Conservation (phyloP, 2,329 filamentous ascomycete species). For the Zymoseptoria tritici region DNA sequence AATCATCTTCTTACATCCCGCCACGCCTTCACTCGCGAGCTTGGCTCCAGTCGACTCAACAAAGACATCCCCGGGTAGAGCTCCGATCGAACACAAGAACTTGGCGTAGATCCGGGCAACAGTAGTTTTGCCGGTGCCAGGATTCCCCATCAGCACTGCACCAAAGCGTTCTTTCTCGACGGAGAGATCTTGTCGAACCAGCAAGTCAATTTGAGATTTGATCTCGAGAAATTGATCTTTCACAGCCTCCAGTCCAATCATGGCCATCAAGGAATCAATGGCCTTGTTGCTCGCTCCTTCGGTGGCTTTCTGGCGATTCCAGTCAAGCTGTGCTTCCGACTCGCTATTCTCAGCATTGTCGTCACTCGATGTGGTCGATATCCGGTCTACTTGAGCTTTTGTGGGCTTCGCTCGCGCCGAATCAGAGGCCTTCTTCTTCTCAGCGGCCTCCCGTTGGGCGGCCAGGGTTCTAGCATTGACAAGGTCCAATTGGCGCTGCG, state of each 20-base stretch:
- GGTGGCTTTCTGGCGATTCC: constrained; percentile 52
- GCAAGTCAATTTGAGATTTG: constrained; percentile 56
- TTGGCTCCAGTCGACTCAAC: constrained; percentile 61
- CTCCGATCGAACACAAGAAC: constrained; percentile 55
- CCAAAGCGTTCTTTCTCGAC: constrained; percentile 55
- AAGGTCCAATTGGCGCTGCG: constrained; percentile 44
- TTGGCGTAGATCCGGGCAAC: constrained; percentile 63
- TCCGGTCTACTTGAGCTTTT: neutral
- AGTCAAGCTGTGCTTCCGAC: constrained; percentile 45
- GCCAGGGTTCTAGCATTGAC: constrained; percentile 25
- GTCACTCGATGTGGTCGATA: neutral
- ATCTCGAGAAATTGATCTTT: constrained; percentile 57
- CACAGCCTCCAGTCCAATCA: constrained; percentile 65
- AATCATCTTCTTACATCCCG: constrained; percentile 50
- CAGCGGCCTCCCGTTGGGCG: neutral
- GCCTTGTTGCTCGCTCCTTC: constrained; percentile 46
- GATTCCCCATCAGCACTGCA: constrained; percentile 60
- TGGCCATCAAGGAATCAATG: constrained; percentile 58
- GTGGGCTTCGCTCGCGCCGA: neutral
- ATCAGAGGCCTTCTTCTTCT: neutral
- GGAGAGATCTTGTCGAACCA: constrained; percentile 50
- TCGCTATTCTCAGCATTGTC: neutral
- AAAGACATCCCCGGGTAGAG: constrained; percentile 54
- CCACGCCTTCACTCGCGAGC: constrained; percentile 56
- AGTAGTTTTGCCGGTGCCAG: constrained; percentile 72